Conservation (phyloP, 108 stramenopile genomes). For the Aureococcus anophagefferens region DNA sequence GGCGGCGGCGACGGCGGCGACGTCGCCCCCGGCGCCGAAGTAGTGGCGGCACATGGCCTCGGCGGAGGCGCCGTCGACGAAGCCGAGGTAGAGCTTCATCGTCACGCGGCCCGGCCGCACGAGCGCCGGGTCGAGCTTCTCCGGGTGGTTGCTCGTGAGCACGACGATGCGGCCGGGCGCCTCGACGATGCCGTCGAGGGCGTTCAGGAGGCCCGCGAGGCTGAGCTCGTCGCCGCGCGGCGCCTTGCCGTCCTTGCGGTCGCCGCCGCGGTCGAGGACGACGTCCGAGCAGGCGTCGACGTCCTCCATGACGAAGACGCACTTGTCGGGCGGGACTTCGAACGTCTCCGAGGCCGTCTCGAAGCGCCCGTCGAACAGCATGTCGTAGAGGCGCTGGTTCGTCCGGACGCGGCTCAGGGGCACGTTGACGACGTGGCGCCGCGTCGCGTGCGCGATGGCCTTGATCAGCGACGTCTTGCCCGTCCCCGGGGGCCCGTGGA, state of each 20-base stretch:
- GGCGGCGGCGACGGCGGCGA: neutral
- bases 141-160: slow-evolving; percentile 70
- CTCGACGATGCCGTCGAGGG: slow-evolving; percentile 70
- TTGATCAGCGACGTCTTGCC: slow-evolving; percentile 60
- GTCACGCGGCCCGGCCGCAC: slow-evolving; percentile 70
- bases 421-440: slow-evolving; percentile 62
- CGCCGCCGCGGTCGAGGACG: slow-evolving; percentile 20
- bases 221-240: slow-evolving; percentile 36
- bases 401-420: slow-evolving; percentile 49
- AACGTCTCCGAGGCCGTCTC: slow-evolving; percentile 18
- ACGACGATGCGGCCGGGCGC: slow-evolving; percentile 63
- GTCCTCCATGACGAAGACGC: slow-evolving; percentile 73
- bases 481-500: slow-evolving; percentile 44
- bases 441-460: slow-evolving; percentile 55
- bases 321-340: slow-evolving; percentile 43
- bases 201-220: slow-evolving; percentile 58
- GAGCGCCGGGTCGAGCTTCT: slow-evolving; percentile 63
- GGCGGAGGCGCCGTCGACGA: slow-evolving; percentile 36
- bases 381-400: slow-evolving; percentile 59
- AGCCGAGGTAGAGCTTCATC: slow-evolving; percentile 52
- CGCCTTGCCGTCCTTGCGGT: neutral
- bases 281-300: slow-evolving; percentile 63
- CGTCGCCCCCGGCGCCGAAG: slow-evolving; percentile 34
- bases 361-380: slow-evolving; percentile 39
- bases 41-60: slow-evolving; percentile 54